A percentile compares a stretch with the other conserved stretches of the same genome.
Evolutionary conservation across 2,329 filamentous ascomycete genomes (phyloP).

Genomic region (Stenocarpella maydis): DNA sequence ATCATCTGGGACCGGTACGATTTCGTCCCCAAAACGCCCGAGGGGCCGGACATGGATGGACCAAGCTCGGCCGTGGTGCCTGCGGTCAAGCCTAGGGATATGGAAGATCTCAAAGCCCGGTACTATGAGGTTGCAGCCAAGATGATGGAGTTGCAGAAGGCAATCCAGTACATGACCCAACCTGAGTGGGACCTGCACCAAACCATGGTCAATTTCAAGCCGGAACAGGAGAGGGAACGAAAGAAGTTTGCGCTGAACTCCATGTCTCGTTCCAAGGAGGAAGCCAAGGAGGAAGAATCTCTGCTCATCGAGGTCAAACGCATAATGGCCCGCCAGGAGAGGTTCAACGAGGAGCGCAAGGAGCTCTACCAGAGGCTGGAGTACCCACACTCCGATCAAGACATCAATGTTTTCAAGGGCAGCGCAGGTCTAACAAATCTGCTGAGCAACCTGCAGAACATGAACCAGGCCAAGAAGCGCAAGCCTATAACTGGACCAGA

Average conservation of each 20-base stretch:
- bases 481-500: constrained; percentile 73
- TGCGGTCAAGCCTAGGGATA: constrained; percentile 65
- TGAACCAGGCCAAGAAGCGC: constrained; percentile 90
- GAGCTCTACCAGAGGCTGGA: constrained; percentile 90
- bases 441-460: constrained; percentile 69
- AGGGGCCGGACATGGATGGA: constrained; percentile 54
- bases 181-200: constrained; percentile 85
- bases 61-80: constrained; percentile 63
- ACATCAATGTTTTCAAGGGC: constrained; percentile 57
- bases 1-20: constrained; percentile 94
- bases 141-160: constrained; percentile 82
- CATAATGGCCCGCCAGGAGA: constrained; percentile 86
- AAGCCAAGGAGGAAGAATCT: constrained; percentile 91
- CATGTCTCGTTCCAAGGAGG: constrained; percentile 81
- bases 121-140: constrained; percentile 89
- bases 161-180: constrained; percentile 85
- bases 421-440: constrained; percentile 32
- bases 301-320: constrained; percentile 90
- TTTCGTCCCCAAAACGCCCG: constrained; percentile 60
- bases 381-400: constrained; percentile 76
- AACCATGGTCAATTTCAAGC: constrained; percentile 86
- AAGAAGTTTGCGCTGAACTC: constrained; percentile 87
- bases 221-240: constrained; percentile 77
- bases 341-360: constrained; percentile 85
- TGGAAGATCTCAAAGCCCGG: constrained; percentile 91